phyloP scores from a whole-genome alignment of 345 rosid species.

The Heritiera fomes region DNA sequence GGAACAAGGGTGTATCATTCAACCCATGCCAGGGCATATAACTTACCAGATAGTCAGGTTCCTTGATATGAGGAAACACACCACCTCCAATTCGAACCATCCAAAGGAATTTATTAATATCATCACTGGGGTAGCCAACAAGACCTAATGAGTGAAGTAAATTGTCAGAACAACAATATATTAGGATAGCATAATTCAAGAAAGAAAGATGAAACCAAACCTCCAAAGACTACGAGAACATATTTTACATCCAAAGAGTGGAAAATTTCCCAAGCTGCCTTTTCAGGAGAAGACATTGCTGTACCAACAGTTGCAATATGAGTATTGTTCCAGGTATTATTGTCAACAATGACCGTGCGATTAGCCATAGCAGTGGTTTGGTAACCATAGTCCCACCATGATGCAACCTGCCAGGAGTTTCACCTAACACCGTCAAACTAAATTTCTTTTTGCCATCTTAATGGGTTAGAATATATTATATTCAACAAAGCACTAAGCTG shows the following conservation, averaged over 20 bases:
- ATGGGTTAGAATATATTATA: neutral
- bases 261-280: conserved; percentile 98
- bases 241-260: conserved; percentile 97
- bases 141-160: conserved; percentile 56
- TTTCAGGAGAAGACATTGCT: conserved; percentile 99
- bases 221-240: conserved; percentile 97
- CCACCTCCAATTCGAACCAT: conserved; percentile 99
- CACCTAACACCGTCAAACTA: neutral
- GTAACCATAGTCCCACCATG: conserved; percentile 99
- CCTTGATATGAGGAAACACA: conserved; percentile 77
- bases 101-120: conserved; percentile 96
- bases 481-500: neutral
- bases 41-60: conserved; percentile 15
- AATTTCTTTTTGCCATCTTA: neutral
- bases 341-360: conserved; percentile 97
- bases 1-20: neutral
- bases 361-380: conserved; percentile 99
- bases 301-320: conserved; percentile 99
- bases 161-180: conserved; percentile 31
- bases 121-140: conserved; percentile 98
- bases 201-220: conserved; percentile 46
- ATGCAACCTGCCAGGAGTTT: conserved; percentile 72
- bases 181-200: conserved; percentile 1
- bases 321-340: conserved; percentile 98
- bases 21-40: neutral